A percentile compares a stretch with the other conserved stretches of the same genome.
Evolutionary conservation across 164 flowering plant genomes (phyloP).

Genomic region (Vitis amurensis): DNA sequence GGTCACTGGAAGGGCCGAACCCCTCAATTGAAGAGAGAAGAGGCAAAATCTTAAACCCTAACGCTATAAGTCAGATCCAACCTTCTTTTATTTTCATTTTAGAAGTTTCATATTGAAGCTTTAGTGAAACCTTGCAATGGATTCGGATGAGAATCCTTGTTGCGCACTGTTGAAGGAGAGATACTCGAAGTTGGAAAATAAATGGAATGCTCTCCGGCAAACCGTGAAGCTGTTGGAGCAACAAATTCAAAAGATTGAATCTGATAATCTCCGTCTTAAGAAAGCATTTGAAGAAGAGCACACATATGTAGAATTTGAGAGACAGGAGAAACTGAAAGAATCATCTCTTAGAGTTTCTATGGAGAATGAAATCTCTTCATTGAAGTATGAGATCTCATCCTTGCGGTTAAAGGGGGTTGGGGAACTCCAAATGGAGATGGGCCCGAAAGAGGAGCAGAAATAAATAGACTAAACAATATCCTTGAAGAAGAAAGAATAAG

Average conservation of each 20-base stretch:
- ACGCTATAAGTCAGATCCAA: no score
- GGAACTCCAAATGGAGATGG: slow-evolving; percentile 17
- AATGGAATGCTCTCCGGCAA: slow-evolving; percentile 37
- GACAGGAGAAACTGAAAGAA: slow-evolving; percentile 40
- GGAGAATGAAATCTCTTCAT: slow-evolving; percentile 47
- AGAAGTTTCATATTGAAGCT: no score
- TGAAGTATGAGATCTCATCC: slow-evolving; percentile 48
- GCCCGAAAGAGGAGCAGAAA: slow-evolving; percentile 43
- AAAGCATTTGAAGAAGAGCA: slow-evolving; percentile 48
- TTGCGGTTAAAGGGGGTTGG: slow-evolving; percentile 19
- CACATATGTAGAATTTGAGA: slow-evolving; percentile 29
- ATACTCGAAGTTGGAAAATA: slow-evolving; percentile 29
- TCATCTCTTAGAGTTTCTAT: slow-evolving; percentile 29
- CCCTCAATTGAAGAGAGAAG: no score
- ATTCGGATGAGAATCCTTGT: no score
- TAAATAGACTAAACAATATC: slow-evolving; percentile 40
- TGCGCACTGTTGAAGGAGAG: slow-evolving; percentile 17
- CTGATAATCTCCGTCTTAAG: slow-evolving; percentile 33
- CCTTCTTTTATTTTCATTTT: no score
- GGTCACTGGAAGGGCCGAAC: no score
- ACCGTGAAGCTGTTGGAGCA: slow-evolving; percentile 40
- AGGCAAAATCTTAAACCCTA: no score
- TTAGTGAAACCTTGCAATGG: no score
- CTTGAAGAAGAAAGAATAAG: slow-evolving; percentile 48
- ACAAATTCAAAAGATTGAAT: slow-evolving; percentile 26